A percentile compares a stretch with the other conserved stretches of the same genome.
phyloP scores from a whole-genome alignment of 129 eudicot species.

The Lonicera japonica region DNA sequence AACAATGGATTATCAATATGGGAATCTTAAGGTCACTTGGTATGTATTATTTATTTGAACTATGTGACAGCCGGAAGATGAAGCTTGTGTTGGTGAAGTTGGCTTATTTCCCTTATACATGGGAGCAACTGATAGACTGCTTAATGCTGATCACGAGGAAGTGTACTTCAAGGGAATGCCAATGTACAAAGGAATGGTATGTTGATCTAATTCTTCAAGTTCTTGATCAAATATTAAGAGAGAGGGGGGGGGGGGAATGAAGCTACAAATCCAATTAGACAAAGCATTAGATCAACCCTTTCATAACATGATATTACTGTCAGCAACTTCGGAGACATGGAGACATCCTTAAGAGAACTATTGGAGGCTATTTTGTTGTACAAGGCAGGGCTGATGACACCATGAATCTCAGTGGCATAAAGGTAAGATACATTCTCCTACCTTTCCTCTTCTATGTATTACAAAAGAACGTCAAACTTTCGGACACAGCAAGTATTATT shows the following conservation, averaged over 20 bases:
- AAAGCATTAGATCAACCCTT: neutral
- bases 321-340: slow-evolving; percentile 94
- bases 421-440: slow-evolving; percentile 37
- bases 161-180: slow-evolving; percentile 98
- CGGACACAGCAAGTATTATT: too few relatives aligned
- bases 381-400: slow-evolving; percentile 98
- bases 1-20: neutral
- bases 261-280: neutral
- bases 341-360: slow-evolving; percentile 71
- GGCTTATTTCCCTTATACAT: slow-evolving; percentile 61
- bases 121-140: slow-evolving; percentile 86
- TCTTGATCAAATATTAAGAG: neutral
- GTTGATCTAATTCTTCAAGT: neutral
- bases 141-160: slow-evolving; percentile 78
- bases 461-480: too few relatives aligned
- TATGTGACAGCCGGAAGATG: slow-evolving; percentile 58
- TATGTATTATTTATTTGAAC: neutral
- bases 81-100: slow-evolving; percentile 85
- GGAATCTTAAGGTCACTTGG: neutral
- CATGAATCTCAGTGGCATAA: slow-evolving; percentile 97
- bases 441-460: neutral
- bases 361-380: slow-evolving; percentile 63
- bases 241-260: too few relatives aligned
- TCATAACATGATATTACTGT: neutral
- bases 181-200: slow-evolving; percentile 78